Conservation (phyloP, 169 alveolate genomes). For the Plasmodium yoelii region DNA sequence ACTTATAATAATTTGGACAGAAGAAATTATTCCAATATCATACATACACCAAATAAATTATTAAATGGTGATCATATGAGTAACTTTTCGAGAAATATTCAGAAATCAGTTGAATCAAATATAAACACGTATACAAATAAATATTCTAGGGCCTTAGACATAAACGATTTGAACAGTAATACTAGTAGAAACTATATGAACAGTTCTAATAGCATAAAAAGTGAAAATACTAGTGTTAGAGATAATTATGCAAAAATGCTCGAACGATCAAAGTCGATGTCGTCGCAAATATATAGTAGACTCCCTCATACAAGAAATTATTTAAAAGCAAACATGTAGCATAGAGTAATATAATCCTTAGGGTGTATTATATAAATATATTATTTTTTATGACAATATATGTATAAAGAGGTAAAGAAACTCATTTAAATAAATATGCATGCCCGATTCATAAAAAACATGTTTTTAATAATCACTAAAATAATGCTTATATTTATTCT, state of each 20-base stretch:
- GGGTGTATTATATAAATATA: neutral
- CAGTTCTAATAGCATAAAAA: conserved; percentile 67
- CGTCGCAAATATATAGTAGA: conserved; percentile 27
- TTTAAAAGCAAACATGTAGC: conserved; percentile 14
- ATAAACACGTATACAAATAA: conserved; percentile 34
- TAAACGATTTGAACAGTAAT: conserved; percentile 64
- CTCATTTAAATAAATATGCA: too few relatives aligned
- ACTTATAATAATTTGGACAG: conserved; percentile 15
- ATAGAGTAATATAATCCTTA: neutral
- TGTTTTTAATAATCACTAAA: too few relatives aligned
- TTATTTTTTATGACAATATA: neutral
- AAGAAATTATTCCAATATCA: conserved; percentile 1
- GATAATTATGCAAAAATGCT: conserved; percentile 63
- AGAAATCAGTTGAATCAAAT: conserved; percentile 58
- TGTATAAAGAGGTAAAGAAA: neutral
- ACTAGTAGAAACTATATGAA: conserved; percentile 56
- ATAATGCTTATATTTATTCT: too few relatives aligned
- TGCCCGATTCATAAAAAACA: too few relatives aligned
- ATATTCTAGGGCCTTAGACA: conserved; percentile 67
- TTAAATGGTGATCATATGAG: conserved; percentile 43
- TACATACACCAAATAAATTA: conserved; percentile 14
- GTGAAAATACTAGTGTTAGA: conserved; percentile 39
- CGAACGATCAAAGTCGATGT: conserved; percentile 53
- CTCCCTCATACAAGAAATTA: conserved; percentile 16
- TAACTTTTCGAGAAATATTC: conserved; percentile 44